Percentiles rank a stretch among this genome's conserved stretches.
phyloP scores from a whole-genome alignment of 2,329 filamentous ascomycete species.

The Chalara sp. region DNA sequence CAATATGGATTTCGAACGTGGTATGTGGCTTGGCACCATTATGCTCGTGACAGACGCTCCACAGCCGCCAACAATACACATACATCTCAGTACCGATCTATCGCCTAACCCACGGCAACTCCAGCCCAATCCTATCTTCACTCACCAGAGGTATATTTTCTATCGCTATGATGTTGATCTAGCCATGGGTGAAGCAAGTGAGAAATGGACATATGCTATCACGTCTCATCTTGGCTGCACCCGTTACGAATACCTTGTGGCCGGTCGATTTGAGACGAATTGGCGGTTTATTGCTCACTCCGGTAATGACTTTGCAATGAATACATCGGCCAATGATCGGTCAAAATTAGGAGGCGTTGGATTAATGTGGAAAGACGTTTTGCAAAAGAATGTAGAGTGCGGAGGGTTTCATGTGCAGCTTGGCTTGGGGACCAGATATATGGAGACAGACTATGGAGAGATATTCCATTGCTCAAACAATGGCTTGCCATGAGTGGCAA shows the following conservation, averaged over 20 bases:
- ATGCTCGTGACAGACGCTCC: slow-evolving; percentile 85
- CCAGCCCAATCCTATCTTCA: slow-evolving; percentile 72
- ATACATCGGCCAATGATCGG: slow-evolving; percentile 80
- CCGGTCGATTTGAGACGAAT: slow-evolving; percentile 79
- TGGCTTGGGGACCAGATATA: slow-evolving; percentile 89
- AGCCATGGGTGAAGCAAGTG: slow-evolving; percentile 77
- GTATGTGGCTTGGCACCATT: slow-evolving; percentile 89
- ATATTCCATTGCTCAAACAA: slow-evolving; percentile 86
- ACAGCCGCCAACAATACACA: slow-evolving; percentile 91
- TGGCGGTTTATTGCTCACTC: slow-evolving; percentile 97
- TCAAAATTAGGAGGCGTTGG: slow-evolving; percentile 81
- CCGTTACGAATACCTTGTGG: slow-evolving; percentile 95
- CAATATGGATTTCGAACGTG: slow-evolving; percentile 93
- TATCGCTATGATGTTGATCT: slow-evolving; percentile 91
- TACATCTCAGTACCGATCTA: slow-evolving; percentile 83
- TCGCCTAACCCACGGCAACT: slow-evolving; percentile 90
- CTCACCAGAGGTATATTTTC: slow-evolving; percentile 91
- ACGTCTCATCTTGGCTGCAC: slow-evolving; percentile 96
- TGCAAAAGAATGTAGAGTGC: slow-evolving; percentile 95
- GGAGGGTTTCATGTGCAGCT: slow-evolving; percentile 93
- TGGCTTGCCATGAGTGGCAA: slow-evolving; percentile 92
- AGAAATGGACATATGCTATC: slow-evolving; percentile 95
- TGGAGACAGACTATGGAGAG: slow-evolving; percentile 91
- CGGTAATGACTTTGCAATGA: slow-evolving; percentile 89
- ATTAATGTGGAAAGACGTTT: slow-evolving; percentile 98